Evolutionary conservation across 2,329 filamentous ascomycete genomes (phyloP).

Genomic region (Neurospora sp.): DNA sequence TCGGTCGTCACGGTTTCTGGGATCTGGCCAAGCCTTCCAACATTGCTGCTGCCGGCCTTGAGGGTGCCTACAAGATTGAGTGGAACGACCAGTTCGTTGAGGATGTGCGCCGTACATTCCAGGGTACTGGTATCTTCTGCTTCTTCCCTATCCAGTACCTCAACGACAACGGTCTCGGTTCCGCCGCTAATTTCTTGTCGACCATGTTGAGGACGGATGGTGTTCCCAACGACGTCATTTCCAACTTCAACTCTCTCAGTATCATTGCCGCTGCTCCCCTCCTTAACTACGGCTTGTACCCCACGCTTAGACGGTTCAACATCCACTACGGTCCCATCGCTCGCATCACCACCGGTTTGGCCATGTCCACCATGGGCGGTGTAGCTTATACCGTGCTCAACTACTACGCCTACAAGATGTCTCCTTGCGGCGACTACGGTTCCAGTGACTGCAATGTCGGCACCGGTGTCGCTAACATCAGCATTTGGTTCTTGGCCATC

Average conservation of each 20-base stretch:
- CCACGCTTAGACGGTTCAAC: conserved; percentile 28
- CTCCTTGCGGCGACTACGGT: conserved; percentile 31
- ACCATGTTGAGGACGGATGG: conserved; percentile 39
- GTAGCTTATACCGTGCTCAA: conserved; percentile 16
- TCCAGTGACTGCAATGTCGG: conserved; percentile 27
- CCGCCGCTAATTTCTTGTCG: conserved; percentile 35
- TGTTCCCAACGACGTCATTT: conserved; percentile 39
- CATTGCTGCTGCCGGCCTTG: conserved; percentile 33
- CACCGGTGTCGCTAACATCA: conserved; percentile 31
- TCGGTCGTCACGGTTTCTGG: conserved; percentile 43
- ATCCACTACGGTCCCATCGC: conserved; percentile 38
- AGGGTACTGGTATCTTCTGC: conserved; percentile 51
- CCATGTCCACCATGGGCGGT: conserved; percentile 36
- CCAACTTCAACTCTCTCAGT: conserved; percentile 39
- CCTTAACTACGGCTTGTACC: conserved; percentile 39
- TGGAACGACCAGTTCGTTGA: conserved; percentile 62
- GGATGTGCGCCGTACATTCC: conserved; percentile 49
- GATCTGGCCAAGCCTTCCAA: conserved; percentile 47
- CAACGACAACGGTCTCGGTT: conserved; percentile 41
- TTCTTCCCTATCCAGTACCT: conserved; percentile 37
- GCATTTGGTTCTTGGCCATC: conserved; percentile 47
- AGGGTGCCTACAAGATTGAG: conserved; percentile 21
- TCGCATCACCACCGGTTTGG: conserved; percentile 40
- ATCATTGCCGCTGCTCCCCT: conserved; percentile 36
- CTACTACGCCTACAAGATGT: conserved; percentile 31